A percentile compares a stretch with the other conserved stretches of the same genome.
Conservation (phyloP, 2,329 filamentous ascomycete genomes). For the Furcasterigmium sp. region DNA sequence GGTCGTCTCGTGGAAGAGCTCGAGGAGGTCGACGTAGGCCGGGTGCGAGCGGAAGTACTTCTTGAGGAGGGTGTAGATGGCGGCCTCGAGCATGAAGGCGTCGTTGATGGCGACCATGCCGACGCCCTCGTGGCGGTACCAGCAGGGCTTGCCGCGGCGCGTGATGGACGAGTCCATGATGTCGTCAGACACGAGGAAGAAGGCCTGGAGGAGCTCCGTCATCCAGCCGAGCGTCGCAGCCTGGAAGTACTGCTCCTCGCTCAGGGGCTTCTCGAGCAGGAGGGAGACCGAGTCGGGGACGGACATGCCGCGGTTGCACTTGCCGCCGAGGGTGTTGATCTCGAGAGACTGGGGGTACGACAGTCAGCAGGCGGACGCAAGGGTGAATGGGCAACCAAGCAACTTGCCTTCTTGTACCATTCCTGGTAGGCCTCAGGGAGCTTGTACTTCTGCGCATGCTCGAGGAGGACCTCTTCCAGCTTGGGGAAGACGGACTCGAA, state of each 20-base stretch:
- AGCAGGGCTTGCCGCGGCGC: conserved; percentile 89
- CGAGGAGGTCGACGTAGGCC: conserved; percentile 83
- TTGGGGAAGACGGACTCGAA: conserved; percentile 89
- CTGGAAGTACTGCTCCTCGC: conserved; percentile 80
- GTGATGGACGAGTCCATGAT: conserved; percentile 98
- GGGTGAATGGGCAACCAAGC: conserved; percentile 7
- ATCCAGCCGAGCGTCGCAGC: conserved; percentile 90
- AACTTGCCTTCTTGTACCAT: conserved; percentile 76
- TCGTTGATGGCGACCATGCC: conserved; percentile 99
- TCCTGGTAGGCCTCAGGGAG: conserved; percentile 73
- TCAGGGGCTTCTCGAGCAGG: conserved; percentile 66
- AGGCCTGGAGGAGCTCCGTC: conserved; percentile 96
- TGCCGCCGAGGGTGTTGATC: conserved; percentile 85
- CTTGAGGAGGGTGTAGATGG: conserved; percentile 88
- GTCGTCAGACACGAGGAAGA: conserved; percentile 97
- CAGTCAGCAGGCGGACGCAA: background rate
- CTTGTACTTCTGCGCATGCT: conserved; percentile 75
- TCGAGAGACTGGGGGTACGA: conserved; percentile 60
- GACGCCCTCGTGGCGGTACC: conserved; percentile 86
- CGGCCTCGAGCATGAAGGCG: conserved; percentile 87
- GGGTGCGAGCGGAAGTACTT: conserved; percentile 88
- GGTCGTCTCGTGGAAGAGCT: conserved; percentile 93
- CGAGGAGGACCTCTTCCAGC: conserved; percentile 75
- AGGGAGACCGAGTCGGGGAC: conserved; percentile 86
- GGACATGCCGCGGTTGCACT: conserved; percentile 98